phyloP scores from a whole-genome alignment of 2,329 filamentous ascomycete species.

The Beauveria sp. region DNA sequence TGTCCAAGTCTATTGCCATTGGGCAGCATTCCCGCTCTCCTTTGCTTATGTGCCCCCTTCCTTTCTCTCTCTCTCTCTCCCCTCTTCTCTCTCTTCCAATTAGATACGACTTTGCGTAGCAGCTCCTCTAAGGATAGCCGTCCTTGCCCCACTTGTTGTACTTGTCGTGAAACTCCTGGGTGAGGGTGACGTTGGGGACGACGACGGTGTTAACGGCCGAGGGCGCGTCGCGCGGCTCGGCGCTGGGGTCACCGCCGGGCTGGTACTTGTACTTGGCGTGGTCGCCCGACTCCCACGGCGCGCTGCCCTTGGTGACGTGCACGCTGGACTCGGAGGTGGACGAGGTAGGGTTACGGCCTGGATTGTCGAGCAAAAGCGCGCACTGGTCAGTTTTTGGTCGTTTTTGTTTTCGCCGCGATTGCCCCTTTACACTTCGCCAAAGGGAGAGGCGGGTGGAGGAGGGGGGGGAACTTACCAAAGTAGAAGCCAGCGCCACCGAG shows the following conservation, averaged over 20 bases:
- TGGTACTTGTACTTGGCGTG: constrained; percentile 67
- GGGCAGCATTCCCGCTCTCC: neutral
- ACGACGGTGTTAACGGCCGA: constrained; percentile 93
- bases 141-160: constrained; percentile 99
- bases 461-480: constrained; percentile 51
- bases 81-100: neutral
- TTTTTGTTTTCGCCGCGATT: neutral
- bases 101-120: neutral
- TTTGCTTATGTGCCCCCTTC: neutral
- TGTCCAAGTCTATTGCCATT: neutral
- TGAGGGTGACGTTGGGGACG: constrained; percentile 85
- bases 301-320: constrained; percentile 64
- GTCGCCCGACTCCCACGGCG: constrained; percentile 80
- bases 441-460: no score
- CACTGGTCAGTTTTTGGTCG: neutral
- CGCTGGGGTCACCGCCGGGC: constrained; percentile 73
- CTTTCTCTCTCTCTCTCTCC: neutral
- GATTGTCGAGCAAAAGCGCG: neutral
- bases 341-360: constrained; percentile 76
- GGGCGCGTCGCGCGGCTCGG: constrained; percentile 78
- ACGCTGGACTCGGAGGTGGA: constrained; percentile 75
- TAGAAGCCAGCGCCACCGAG: constrained; percentile 86
- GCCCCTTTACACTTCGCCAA: neutral
- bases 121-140: constrained; percentile 55
- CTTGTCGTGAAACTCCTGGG: constrained; percentile 88